Percentiles rank a stretch among this genome's conserved stretches.
Conservation (phyloP, 208 protist species). For the Wallacemonas collosoma region DNA sequence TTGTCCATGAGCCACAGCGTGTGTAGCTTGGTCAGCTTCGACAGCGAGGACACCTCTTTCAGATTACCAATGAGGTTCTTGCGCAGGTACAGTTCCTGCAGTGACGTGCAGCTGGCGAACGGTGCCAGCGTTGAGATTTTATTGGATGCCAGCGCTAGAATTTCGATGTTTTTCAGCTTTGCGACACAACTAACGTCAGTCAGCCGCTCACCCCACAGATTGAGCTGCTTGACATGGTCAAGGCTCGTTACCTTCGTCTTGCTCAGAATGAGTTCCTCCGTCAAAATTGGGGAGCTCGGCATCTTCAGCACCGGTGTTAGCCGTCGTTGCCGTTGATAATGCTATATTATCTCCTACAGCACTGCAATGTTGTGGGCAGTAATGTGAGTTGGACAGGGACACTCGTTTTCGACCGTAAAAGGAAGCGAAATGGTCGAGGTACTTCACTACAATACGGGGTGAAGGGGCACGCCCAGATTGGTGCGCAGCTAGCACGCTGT, state of each 20-base stretch:
- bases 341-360: no score
- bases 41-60: constrained; percentile 75
- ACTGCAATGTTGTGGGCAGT: no score
- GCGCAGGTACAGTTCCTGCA: constrained; percentile 93
- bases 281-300: constrained; percentile 42
- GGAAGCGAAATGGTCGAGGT: no score
- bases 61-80: constrained; percentile 89
- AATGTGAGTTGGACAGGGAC: no score
- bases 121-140: constrained; percentile 66
- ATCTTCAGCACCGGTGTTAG: neutral
- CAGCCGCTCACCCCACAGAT: constrained; percentile 89
- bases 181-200: constrained; percentile 77
- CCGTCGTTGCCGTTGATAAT: no score
- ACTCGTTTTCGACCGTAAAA: no score
- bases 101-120: constrained; percentile 64
- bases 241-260: constrained; percentile 85
- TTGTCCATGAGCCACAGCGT: constrained; percentile 95
- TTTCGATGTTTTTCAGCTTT: constrained; percentile 78
- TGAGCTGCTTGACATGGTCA: constrained; percentile 86
- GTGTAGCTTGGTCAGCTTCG: constrained; percentile 60
- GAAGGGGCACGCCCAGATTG: no score
- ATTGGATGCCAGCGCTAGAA: constrained; percentile 88
- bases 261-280: constrained; percentile 79
- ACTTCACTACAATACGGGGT: no score
- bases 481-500: no score